These are phyloP conservation scores for Pyrus pyrifolia DNA, from an alignment of 306 rosid species.

Conservation along the genomic window DNA sequence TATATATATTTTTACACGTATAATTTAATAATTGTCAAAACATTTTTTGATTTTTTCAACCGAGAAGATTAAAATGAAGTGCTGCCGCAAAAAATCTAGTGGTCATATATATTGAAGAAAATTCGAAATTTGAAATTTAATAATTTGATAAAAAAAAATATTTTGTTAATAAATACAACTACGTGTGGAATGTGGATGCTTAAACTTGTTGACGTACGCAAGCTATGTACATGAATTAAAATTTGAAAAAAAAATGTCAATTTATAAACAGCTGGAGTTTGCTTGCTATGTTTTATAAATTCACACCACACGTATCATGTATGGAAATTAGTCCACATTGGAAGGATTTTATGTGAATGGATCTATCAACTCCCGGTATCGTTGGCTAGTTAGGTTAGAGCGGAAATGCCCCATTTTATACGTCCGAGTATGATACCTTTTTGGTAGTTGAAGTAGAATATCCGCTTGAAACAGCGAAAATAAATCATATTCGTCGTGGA, in stretches of 20 bases:
- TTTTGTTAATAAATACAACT: background rate
- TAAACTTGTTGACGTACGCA: background rate
- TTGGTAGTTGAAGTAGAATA: no score
- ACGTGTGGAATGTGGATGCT: background rate
- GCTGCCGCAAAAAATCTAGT: background rate
- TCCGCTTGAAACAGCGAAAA: no score
- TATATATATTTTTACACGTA: background rate
- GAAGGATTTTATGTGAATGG: no score
- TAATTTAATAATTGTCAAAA: background rate
- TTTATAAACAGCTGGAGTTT: background rate
- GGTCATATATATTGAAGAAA: background rate
- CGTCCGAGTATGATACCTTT: no score
- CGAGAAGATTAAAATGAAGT: background rate
- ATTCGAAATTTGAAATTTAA: background rate
- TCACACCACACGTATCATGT: no score
- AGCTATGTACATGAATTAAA: background rate
- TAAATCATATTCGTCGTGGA: no score
- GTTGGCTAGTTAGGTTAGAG: no score
- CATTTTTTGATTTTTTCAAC: background rate
- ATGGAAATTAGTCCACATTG: no score
- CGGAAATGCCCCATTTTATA: no score
- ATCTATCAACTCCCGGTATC: no score
- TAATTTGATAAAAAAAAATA: background rate
- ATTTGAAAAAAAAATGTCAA: background rate
- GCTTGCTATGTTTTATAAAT: no score